These are phyloP conservation scores for Proliferodiscus dingleyae DNA, from an alignment of 2,329 filamentous ascomycete genomes.

Conservation along the genomic window DNA sequence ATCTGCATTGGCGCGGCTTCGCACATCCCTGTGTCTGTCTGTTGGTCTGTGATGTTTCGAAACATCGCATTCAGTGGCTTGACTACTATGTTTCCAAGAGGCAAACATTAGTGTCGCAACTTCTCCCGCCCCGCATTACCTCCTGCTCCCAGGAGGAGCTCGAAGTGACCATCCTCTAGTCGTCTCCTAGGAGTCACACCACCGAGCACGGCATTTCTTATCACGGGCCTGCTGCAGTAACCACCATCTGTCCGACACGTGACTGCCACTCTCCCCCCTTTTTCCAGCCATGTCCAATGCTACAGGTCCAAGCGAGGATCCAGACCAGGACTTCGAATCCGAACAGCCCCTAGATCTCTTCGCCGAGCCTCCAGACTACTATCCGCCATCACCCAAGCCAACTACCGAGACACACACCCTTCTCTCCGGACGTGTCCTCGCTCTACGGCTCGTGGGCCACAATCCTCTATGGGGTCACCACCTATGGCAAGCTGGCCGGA, in stretches of 20 bases:
- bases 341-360: constrained; percentile 51
- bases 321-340: constrained; percentile 13
- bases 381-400: constrained; percentile 69
- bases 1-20: too few relatives aligned
- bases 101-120: too few relatives aligned
- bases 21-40: too few relatives aligned
- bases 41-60: too few relatives aligned
- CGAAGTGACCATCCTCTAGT: too few relatives aligned
- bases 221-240: too few relatives aligned
- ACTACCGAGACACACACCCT: constrained; percentile 70
- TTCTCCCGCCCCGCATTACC: too few relatives aligned
- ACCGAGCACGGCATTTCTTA: too few relatives aligned
- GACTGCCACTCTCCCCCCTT: constrained; percentile 15
- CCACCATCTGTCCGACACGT: constrained; percentile 12
- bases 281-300: neutral
- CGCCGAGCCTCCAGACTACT: constrained; percentile 75
- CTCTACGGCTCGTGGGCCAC: constrained; percentile 76
- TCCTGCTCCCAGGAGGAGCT: too few relatives aligned
- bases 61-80: too few relatives aligned
- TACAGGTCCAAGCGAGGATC: constrained; percentile 3
- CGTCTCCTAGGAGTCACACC: too few relatives aligned
- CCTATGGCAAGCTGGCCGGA: constrained; percentile 84
- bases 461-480: constrained; percentile 87
- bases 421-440: constrained; percentile 47
- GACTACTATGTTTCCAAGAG: too few relatives aligned